Conservation (phyloP, 306 rosid genomes). For the Prunus salicina region DNA sequence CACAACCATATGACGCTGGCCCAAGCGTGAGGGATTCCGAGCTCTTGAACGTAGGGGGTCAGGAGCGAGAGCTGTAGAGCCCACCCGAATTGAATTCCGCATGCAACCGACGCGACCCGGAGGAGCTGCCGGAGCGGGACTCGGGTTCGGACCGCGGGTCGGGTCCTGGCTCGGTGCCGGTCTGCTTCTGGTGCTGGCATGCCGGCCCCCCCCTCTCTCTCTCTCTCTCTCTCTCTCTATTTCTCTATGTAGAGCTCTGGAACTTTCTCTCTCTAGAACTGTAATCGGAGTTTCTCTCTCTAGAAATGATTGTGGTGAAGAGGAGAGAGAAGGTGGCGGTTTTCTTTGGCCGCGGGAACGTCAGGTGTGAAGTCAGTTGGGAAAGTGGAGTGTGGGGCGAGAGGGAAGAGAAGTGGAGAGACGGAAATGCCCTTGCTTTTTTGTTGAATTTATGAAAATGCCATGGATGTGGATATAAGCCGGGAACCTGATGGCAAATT, state of each 20-base stretch:
- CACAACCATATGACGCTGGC: slow-evolving; percentile 89
- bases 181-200: slow-evolving; percentile 56
- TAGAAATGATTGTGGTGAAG: not conserved
- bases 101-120: slow-evolving; percentile 74
- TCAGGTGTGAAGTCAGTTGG: not conserved
- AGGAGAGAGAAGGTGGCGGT: slow-evolving; percentile 18
- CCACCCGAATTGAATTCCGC: slow-evolving; percentile 98
- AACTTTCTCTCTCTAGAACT: not conserved
- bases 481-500: not conserved
- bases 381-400: not conserved
- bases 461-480: not conserved
- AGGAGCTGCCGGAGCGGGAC: slow-evolving; percentile 51
- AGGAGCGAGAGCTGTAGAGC: slow-evolving; percentile 87
- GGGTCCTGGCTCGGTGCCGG: slow-evolving; percentile 31
- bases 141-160: slow-evolving; percentile 30
- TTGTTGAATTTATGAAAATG: not conserved
- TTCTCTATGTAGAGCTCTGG: not conserved
- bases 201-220: not conserved
- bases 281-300: not conserved
- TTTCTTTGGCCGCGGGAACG: slow-evolving; percentile 3
- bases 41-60: slow-evolving; percentile 93
- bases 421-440: not conserved
- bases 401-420: not conserved
- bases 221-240: not conserved
- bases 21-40: slow-evolving; percentile 95